These are phyloP conservation scores for Ustilago vetiveriae DNA, from an alignment of 1,284 basidiomycete species.

Conservation along the genomic window DNA sequence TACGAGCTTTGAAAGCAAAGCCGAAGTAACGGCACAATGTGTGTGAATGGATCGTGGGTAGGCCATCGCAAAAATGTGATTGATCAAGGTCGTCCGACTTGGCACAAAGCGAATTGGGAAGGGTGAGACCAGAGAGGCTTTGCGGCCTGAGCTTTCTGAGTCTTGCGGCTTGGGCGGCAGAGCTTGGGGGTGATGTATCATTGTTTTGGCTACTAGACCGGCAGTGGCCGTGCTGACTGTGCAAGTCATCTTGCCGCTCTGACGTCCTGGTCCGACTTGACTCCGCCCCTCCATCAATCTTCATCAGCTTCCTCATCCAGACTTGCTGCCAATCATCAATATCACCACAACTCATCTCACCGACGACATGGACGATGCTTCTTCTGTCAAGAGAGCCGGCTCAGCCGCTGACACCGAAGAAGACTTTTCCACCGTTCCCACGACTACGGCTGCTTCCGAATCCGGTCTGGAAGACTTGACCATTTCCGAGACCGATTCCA, in stretches of 20 bases:
- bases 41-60: no score
- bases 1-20: no score
- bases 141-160: background rate
- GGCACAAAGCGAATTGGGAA: no score
- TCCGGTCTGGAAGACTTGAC: slow-evolving; percentile 29
- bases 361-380: slow-evolving; percentile 18
- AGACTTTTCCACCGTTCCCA: slow-evolving; percentile 26
- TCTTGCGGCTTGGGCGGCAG: no score
- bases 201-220: background rate
- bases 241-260: background rate
- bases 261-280: background rate
- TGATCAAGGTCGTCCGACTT: no score
- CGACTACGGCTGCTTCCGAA: slow-evolving; percentile 39
- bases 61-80: no score
- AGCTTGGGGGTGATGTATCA: no score
- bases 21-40: no score
- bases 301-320: background rate
- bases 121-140: no score
- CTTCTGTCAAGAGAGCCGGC: slow-evolving; percentile 25
- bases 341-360: background rate
- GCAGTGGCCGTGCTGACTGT: background rate
- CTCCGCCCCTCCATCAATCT: background rate
- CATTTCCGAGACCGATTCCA: slow-evolving; percentile 41
- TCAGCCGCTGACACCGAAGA: slow-evolving; percentile 43
- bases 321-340: background rate